Evolutionary conservation across 2,329 filamentous ascomycete genomes (phyloP).

Genomic region (Hypoxylon sp.): DNA sequence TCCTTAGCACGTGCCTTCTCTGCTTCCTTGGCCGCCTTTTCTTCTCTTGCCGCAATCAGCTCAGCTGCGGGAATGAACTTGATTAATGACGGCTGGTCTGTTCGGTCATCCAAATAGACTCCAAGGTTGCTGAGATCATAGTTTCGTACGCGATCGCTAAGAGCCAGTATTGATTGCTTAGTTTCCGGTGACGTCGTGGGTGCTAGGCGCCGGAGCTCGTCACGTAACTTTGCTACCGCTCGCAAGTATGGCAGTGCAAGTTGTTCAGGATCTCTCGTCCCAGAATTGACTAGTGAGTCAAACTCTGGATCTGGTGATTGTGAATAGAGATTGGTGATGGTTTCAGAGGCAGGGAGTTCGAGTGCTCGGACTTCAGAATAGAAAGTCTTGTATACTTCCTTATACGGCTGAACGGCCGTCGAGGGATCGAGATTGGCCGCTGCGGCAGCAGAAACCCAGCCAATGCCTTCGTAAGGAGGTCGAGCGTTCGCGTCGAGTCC

Average conservation of each 20-base stretch:
- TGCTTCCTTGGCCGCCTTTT: conserved; percentile 70
- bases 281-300: conserved; percentile 57
- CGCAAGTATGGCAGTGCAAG: conserved; percentile 68
- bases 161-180: conserved; percentile 77
- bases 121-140: conserved; percentile 83
- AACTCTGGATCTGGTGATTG: conserved; percentile 62
- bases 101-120: conserved; percentile 88
- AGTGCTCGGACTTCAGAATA: conserved; percentile 61
- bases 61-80: conserved; percentile 71
- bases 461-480: conserved; percentile 67
- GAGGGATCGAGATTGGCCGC: conserved; percentile 59
- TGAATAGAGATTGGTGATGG: conserved; percentile 58
- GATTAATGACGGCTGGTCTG: conserved; percentile 78
- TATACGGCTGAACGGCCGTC: conserved; percentile 62
- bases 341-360: conserved; percentile 61
- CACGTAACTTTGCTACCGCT: conserved; percentile 67
- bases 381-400: conserved; percentile 59
- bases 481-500: conserved; percentile 77
- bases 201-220: conserved; percentile 70
- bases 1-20: conserved; percentile 70
- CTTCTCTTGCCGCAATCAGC: conserved; percentile 68
- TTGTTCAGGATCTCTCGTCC: conserved; percentile 65
- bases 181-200: conserved; percentile 60
- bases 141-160: conserved; percentile 86
- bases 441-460: conserved; percentile 62